Evolutionary conservation across 768 basidiomycete genomes (phyloP).

Genomic region (Hydnomerulius pinastri): DNA sequence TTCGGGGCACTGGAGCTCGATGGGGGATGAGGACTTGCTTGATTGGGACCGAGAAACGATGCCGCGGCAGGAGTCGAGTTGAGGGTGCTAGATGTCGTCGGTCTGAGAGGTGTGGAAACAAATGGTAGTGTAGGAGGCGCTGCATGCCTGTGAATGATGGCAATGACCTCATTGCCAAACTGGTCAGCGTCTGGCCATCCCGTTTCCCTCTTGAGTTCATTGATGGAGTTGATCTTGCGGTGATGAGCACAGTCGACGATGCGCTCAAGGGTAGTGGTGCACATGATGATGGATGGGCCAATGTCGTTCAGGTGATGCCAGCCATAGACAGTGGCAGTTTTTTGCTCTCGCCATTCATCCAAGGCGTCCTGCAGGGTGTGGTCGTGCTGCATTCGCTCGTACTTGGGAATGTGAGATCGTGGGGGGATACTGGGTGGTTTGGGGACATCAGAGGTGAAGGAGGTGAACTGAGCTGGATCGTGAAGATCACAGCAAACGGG

Average conservation of each 20-base stretch:
- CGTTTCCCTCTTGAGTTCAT: conserved; percentile 18
- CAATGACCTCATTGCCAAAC: background rate
- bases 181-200: conserved; percentile 11
- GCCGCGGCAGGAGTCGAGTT: background rate
- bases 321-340: conserved; percentile 5
- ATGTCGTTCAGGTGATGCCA: background rate
- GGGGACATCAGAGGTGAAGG: background rate
- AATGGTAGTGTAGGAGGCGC: background rate
- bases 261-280: conserved; percentile 11
- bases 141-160: background rate
- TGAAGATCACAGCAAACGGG: conserved; percentile 28
- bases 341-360: conserved; percentile 9
- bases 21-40: background rate
- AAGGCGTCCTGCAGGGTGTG: conserved; percentile 8
- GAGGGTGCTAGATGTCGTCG: too few species aligned
- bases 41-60: too few species aligned
- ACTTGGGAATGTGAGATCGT: conserved; percentile 8
- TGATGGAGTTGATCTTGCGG: conserved; percentile 15
- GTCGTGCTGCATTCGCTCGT: background rate
- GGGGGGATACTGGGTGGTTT: background rate
- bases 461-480: conserved; percentile 10
- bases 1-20: background rate
- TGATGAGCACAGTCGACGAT: conserved; percentile 29
- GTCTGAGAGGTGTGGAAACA: background rate
- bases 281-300: conserved; percentile 16